Evolutionary conservation across 1,139 yeast species (phyloP), one percentile per base, ranked within the genome.

Genomic region (Yamadazyma mexicana): DNA sequence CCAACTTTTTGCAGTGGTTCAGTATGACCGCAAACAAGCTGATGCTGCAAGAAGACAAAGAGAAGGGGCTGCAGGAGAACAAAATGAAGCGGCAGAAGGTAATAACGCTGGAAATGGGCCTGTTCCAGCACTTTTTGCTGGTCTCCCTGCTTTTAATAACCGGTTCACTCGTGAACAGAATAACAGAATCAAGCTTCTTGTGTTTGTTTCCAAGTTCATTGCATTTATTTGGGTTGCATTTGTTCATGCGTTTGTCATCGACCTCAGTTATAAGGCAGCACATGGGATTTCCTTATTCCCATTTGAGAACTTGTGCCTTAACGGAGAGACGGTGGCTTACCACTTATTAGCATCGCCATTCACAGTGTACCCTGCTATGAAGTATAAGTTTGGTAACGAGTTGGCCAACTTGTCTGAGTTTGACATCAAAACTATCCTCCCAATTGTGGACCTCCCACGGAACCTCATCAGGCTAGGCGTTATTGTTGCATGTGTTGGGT

Each of bases 231-330:
- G 35, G 34, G 24, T n/a, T 25, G 23, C 24, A 6, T 38, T 17
- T 63, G 67, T 66, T 7, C 70, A 65, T 40, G 48, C 50, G 14
- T 44, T 52, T 28, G 59, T 59, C 33, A 49, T 64, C 22, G 66
- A 62, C 38, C 40, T 55, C 10, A 65, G 67, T 9, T 40, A 54
- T 5, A 46, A 50, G 16, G 44, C 9, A 38, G 31, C 32, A 30
- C 31, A 5, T 14, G 35, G 51, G 17, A 46, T 44, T 29, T 16
- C 23, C 4, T 10, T 30, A 18, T 18, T 30, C 24, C 33, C 33
- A 5, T 30, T 17, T 11, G 33, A 30, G 11, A 30, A 18, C 33
- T 30, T 30, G 10, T 24, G 9, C 10, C 5, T 33, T 17, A 33
- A 17, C 5, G 6, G 17, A 12, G 31, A 9, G 3, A 33, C 31